Base-by-base conservation (phyloP, 2,329 filamentous ascomycete species). In the Arthrobotrys musiformis region DNA sequence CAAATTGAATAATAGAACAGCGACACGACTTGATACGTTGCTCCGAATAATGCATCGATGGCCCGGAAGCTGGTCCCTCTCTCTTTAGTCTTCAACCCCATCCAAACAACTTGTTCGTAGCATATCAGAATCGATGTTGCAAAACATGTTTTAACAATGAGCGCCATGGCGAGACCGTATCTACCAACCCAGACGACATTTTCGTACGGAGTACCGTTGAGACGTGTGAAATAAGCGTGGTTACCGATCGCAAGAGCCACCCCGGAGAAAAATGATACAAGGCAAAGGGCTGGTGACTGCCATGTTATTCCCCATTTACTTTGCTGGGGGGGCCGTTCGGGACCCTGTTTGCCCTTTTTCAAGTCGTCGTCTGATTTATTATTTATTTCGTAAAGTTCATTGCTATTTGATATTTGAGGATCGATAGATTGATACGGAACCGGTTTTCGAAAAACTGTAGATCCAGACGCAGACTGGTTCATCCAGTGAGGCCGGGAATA, bases 71-170 rank as follows among this genome's bases (percentile, higher is more conserved):
- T 78, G 2, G 63, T 77, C 1, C 68, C 74, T 4, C 30, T 15
- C 35, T 44, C 37, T 28, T 35, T 50, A 13, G 63, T 56, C 44
- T 56, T 61, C 9, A 78, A 54, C 19, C 67, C 69, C 68, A 72
- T 63, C 74, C 74, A 78, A 2, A 78, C 68, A 1, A 78, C 54
- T 50, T 78, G 74, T 17, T 73, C 67, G 50, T 78, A 78, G 30
- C 68, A 72, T 37, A 78, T 22, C 5, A 72, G 50, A 35, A 78
- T 58, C 15, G 61, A 68, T 42, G 66, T 66, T n/a, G 69, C 67
- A 28, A 78, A 78, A 28, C 68, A 72, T 2, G 69, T 73, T 30
- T 78, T 78, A 5, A 78, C 46, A 2, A 73, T 44, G 4, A 78
- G 44, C 5, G 74, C 74, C 37, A 78, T 42, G 6, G 63, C 62